A percentile compares a stretch with the other conserved stretches of the same genome.
These are phyloP conservation scores for Jackrogersella multiformis DNA, from an alignment of 495 filamentous ascomycete genomes.

Conservation along the genomic window DNA sequence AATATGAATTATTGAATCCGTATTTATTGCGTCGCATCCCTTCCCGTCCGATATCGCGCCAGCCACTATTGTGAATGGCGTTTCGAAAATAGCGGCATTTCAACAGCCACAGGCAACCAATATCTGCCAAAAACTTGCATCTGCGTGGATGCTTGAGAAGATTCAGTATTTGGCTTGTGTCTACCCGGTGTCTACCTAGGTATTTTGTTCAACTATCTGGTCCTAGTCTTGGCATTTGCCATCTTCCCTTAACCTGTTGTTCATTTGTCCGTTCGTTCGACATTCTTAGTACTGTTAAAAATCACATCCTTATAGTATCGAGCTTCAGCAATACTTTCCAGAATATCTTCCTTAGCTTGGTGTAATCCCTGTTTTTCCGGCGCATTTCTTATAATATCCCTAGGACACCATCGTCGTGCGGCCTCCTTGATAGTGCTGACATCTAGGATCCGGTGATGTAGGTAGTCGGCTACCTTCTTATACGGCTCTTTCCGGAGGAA, in stretches of 20 bases:
- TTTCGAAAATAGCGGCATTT: constrained; percentile 8
- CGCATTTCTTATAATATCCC: constrained; percentile 63
- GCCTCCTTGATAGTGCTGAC: constrained; percentile 93
- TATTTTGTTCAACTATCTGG: background rate
- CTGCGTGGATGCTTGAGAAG: too few relatives aligned
- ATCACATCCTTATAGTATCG: constrained; percentile 76
- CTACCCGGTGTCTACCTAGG: too few relatives aligned
- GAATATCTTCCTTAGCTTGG: constrained; percentile 86
- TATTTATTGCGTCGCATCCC: constrained; percentile 1
- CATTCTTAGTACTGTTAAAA: constrained; percentile 51
- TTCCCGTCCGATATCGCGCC: constrained; percentile 27
- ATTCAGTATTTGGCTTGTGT: too few relatives aligned
- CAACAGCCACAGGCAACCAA: background rate
- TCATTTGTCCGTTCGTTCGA: background rate
- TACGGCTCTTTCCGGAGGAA: constrained; percentile 83
- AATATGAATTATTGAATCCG: constrained; percentile 2
- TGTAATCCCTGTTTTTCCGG: constrained; percentile 81
- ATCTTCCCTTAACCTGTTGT: background rate
- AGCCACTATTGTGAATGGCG: constrained; percentile 7
- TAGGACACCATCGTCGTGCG: constrained; percentile 78
- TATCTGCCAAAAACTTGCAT: too few relatives aligned
- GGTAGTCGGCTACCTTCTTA: constrained; percentile 71
- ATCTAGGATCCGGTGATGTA: constrained; percentile 91
- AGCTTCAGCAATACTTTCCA: constrained; percentile 94
- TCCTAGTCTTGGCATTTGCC: background rate